Evolutionary conservation across 2,329 filamentous ascomycete genomes (phyloP), one percentile per base, ranked within the genome.

Genomic region (Aspergillus flavus): DNA sequence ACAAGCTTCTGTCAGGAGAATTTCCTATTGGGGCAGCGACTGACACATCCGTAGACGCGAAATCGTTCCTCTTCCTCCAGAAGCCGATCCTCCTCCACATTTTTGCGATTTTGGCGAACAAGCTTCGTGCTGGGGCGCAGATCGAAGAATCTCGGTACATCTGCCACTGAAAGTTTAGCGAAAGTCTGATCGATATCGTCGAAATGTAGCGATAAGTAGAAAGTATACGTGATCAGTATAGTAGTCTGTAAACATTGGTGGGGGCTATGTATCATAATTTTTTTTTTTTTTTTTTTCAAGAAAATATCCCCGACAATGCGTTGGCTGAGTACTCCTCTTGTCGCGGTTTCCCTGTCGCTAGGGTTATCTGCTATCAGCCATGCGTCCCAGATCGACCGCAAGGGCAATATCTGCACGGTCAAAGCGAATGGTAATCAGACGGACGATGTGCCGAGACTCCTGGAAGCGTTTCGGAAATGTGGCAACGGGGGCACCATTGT

Each of bases 401-500:
- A 67, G 39, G 53, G 64, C 57, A 72, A 71, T 61, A 61, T 71
- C 39, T 83, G 81, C 64, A 81, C 73, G 2, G 79, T 83, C 34
- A 72, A 72, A 39, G 76, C 79, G 41, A 73, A 75, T 32, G 77
- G 77, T 5, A 69, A 78, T 32, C 66, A 76, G 16, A 72, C 67
- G 64, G 74, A 80, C 62, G 80, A 82, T 57, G 77, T 80, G 1
- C 77, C 78, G 9, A 78, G 73, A 36, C 79, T 82, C 36, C 65
- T 80, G 1, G 62, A 76, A 34, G 80, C 81, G 2, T 82, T 82
- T 65, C 34, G 68, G 5, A 64, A 72, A 23, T 83, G 80, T 59
- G 75, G 75, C 4, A 70, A 78, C 56, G 78, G 79, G 32, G 75
- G 81, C 12, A 82, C 71, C 4, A 78, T 87, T 10, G 71, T 85